phyloP scores from a whole-genome alignment of 352 stramenopile species.

The Phytopythium cucurbitacearum region DNA sequence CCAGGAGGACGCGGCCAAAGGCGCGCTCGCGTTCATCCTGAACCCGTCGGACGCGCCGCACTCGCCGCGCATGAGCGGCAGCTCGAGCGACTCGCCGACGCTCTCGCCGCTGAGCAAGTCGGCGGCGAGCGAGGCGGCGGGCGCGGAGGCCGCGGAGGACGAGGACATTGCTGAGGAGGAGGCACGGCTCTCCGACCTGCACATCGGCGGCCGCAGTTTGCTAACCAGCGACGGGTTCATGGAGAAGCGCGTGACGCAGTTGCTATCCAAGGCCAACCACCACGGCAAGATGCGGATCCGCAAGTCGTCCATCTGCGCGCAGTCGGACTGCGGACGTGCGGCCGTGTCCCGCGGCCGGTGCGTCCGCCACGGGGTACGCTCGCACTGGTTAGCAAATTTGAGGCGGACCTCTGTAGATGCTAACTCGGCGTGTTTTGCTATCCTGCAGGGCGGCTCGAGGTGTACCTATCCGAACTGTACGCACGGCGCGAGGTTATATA shows the following conservation, averaged over 20 bases:
- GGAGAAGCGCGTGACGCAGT: constrained; percentile 50
- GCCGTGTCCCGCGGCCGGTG: constrained; percentile 51
- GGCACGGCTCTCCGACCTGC: constrained; percentile 24
- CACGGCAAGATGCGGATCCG: constrained; percentile 67
- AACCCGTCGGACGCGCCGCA: constrained; percentile 38
- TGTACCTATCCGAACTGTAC: constrained; percentile 59
- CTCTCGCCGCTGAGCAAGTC: constrained; percentile 48
- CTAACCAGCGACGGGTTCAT: constrained; percentile 44
- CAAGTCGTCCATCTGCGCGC: constrained; percentile 57
- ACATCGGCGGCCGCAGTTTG: constrained; percentile 47
- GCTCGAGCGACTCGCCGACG: constrained; percentile 21
- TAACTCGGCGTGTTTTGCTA: background rate
- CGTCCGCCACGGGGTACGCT: constrained; percentile 38
- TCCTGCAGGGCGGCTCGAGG: constrained; percentile 31
- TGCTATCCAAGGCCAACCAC: constrained; percentile 52
- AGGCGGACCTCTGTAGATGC: background rate
- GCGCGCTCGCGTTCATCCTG: constrained; percentile 66
- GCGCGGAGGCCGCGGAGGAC: constrained; percentile 17
- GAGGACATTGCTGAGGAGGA: constrained; percentile 27
- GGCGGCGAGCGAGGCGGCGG: constrained; percentile 26
- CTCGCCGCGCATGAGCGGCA: constrained; percentile 8
- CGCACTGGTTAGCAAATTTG: background rate
- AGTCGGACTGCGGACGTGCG: constrained; percentile 41
- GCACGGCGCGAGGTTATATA: constrained; percentile 53
- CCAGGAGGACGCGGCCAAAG: constrained; percentile 47